A percentile compares a stretch with the other conserved stretches of the same genome.
These are phyloP conservation scores for Pyrenochaeta sp. DNA, from an alignment of 2,329 filamentous ascomycete species.

Conservation along the genomic window DNA sequence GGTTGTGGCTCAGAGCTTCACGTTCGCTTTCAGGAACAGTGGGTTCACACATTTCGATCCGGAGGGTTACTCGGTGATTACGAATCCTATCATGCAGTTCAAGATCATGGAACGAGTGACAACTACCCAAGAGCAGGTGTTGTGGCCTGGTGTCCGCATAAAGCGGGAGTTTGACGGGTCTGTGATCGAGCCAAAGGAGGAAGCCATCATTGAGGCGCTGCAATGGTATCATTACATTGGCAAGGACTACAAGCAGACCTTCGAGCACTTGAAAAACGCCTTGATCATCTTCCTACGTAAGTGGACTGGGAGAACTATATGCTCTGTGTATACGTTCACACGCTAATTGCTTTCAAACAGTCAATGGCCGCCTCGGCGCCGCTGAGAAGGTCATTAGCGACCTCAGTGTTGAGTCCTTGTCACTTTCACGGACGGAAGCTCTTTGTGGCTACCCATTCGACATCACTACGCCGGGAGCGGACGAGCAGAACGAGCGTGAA, in stretches of 20 bases:
- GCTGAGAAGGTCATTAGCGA: slow-evolving; percentile 63
- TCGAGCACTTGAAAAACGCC: slow-evolving; percentile 72
- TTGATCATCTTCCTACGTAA: slow-evolving; percentile 86
- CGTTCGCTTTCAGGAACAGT: slow-evolving; percentile 46
- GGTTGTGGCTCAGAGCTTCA: slow-evolving; percentile 76
- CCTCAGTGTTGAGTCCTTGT: slow-evolving; percentile 59
- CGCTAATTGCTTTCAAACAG: slow-evolving; percentile 36
- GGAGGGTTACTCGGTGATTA: slow-evolving; percentile 26
- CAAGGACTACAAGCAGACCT: slow-evolving; percentile 66
- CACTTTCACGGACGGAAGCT: slow-evolving; percentile 51
- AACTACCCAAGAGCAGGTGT: slow-evolving; percentile 49
- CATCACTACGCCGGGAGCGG: slow-evolving; percentile 36
- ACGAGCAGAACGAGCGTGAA: slow-evolving; percentile 36
- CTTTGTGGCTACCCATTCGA: slow-evolving; percentile 52
- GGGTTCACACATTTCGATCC: slow-evolving; percentile 37
- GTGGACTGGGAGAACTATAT: slow-evolving; percentile 49
- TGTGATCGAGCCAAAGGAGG: slow-evolving; percentile 67
- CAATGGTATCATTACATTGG: slow-evolving; percentile 85
- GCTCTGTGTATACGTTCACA: neutral
- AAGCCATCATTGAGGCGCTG: slow-evolving; percentile 79
- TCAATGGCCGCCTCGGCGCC: slow-evolving; percentile 61
- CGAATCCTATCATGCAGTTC: slow-evolving; percentile 43
- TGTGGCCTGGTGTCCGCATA: slow-evolving; percentile 69
- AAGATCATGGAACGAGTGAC: slow-evolving; percentile 59
- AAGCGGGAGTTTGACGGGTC: slow-evolving; percentile 70